Base-by-base conservation (phyloP, 2,329 filamentous ascomycete genomes). In the Fusarium sp. region DNA sequence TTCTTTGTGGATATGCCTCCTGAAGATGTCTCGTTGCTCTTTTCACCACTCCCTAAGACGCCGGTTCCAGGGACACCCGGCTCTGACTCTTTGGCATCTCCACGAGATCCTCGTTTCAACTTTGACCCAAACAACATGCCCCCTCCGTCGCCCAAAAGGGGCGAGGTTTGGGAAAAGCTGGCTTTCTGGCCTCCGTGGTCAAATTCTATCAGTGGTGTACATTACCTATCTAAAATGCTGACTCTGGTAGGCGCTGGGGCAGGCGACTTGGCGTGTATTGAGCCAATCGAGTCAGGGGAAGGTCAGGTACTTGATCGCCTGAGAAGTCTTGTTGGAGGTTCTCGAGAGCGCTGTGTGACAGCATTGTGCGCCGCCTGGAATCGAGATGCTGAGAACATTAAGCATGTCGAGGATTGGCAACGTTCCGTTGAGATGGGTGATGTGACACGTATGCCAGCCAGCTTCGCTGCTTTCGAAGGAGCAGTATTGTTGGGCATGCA, bases 161-260 rank as follows among this genome's bases (percentile, higher is more conserved):
- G 94, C 8, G 93, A 97, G 73, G 83, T 90, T 0, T 98, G 94
- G 93, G 96, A 98, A 76, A 91, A 95, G 81, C 89, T 96, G 79
- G 95, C 94, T 0, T 99, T 98, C 79, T 98, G 95, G 94, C 94
- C 95, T 6, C 96, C 95, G 0, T 91, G 92, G 81, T 92, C 94
- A 3, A 98, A 98, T 76, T 94, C 94, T 0, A 83, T 98, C 25
- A 97, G 94, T 62, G 95, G 93, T n/a, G 93, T 95, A 3, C 89
- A 97, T 78, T 98, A 97, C 76, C 85, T 99, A 7, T 90, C 92
- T 52, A 93, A 92, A 77, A 91, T 96, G 77, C 84, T 98, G 23
- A 85, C 90, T 1, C 84, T 98, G 5, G 89, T 99, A 6, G 94
- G 95, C n/a, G 91, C 91, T 4, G 94, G 92, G 4, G 93, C 93